Evolutionary conservation across 352 stramenopile species (phyloP), one percentile per base, ranked within the genome.

Genomic region (Globisporangium okanoganense): DNA sequence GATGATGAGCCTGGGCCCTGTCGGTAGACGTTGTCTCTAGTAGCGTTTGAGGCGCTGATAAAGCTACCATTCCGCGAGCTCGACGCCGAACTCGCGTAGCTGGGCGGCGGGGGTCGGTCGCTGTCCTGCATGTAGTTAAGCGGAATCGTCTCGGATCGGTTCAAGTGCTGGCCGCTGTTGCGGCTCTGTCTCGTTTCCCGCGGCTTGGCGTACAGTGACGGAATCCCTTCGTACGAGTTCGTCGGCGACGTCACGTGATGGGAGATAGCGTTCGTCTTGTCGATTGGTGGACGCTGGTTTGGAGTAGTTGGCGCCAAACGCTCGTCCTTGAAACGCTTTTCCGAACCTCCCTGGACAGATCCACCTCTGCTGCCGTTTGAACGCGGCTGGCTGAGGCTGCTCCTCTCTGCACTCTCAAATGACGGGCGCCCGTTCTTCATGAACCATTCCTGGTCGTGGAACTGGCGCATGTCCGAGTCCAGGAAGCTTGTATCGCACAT

Each of bases 381-480:
- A 8, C 38, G 25, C 12, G 40, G 33, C 27, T 50, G 27, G 13
- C 5, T 27, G 3, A 3, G 22, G 3, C 9, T 27, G 25, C 38
- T 31, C n/a, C 20, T 62, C 20, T 31, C 41, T 2, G 41, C 20
- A 3, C 10, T 58, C n/a, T 40, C 58, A 8, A 41, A 16, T n/a
- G 38, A 35, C 36, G 31, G 25, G 1, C n/a, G 58, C 12, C 22
- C 56, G 24, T 60, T 45, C 25, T 58, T 60, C 62, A 83, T 65
- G 41, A 81, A 76, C 36, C 78, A 56, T n/a, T 71, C 77, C 40
- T 87, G 69, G 8, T 82, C 79, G 45, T 90, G 78, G 69, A 90
- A 90, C 51, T 84, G 71, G 9, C 81, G 81, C 81, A 90, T 90
- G 36, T 88, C 78, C 3, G 70, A 73, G 57, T 88, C 81, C 31